Evolutionary conservation across 495 filamentous ascomycete genomes (phyloP), one percentile per base, ranked within the genome.

Genomic region (Ramalina intermedia): DNA sequence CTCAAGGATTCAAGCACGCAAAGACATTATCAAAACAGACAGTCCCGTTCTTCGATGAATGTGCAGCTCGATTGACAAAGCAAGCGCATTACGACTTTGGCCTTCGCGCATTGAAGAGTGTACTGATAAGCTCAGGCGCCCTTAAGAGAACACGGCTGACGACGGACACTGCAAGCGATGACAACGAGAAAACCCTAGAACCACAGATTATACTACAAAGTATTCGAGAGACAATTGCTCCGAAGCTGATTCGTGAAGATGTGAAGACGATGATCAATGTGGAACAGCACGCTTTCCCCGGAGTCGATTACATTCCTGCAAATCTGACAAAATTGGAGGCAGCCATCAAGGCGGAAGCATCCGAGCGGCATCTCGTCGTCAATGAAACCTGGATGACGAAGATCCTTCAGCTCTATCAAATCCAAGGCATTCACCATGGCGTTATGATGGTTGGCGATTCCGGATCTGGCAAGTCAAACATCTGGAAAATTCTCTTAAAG

Each of bases 391-490:
- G 93, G 93, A 88, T 95, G 74, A 86, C 82, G 39, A 99, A 99
- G 71, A 81, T 90, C 42, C 71, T 96, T 6, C 91, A 99, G 58
- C 76, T 99, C 6, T 95, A 88, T 63, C 91, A 99, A 62, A 99
- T 99, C 52, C 91, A 99, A 65, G 81, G 75, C 45, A 91, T 96
- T 39, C 91, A 99, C 57, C 91, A 99, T 56, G 91, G 91, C 78
- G 93, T 99, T 16, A 99, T 99, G 93, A 96, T 96, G 91, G 91
- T 99, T 6, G 91, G 91, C 39, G 84, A 82, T 58, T 96, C 91
- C 4, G 91, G 91, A 11, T 81, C 90, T 33, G 91, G 91, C 54
- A 99, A 99, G 67, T 95, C 91, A 46, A 78, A 82, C 5, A 82
- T 89, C 17, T 99, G 93, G 91, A 87, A 85, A 59, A 80, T 93